These are phyloP conservation scores for Thalassiosira profunda DNA, from an alignment of 108 stramenopile genomes.

Conservation along the genomic window DNA sequence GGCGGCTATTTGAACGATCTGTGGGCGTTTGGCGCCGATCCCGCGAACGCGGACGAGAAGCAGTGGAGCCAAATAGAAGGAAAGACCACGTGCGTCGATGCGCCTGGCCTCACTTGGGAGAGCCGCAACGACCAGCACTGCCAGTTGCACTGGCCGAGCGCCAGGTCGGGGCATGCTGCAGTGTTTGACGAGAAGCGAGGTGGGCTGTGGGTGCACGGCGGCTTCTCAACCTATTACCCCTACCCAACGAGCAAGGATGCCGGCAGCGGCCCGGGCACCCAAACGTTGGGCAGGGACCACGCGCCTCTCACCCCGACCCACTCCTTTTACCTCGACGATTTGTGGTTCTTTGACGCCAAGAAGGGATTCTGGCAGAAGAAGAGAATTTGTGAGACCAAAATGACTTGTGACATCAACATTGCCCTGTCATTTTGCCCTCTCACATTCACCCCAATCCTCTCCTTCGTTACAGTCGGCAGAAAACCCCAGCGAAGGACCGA, in stretches of 20 bases:
- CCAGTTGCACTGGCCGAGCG: constrained; percentile 63
- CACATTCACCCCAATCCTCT: too few species aligned
- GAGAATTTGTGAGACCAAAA: too few species aligned
- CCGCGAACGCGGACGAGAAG: too few species aligned
- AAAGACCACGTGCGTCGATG: constrained; percentile 47
- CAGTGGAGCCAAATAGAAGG: constrained; percentile 53
- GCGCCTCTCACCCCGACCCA: constrained; percentile 61
- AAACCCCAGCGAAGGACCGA: constrained; percentile 36
- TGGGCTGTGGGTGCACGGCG: constrained; percentile 82
- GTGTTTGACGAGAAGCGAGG: constrained; percentile 55
- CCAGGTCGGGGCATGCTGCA: constrained; percentile 70
- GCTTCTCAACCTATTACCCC: constrained; percentile 80
- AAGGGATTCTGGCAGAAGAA: constrained; percentile 65
- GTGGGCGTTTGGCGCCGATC: constrained; percentile 57
- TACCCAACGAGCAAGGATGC: constrained; percentile 70
- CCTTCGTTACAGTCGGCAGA: too few species aligned
- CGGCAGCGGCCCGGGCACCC: constrained; percentile 48
- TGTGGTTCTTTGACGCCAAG: constrained; percentile 76
- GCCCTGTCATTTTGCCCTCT: too few species aligned
- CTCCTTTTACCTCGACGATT: constrained; percentile 72
- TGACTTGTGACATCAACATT: too few species aligned
- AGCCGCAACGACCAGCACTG: constrained; percentile 65
- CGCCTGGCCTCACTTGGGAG: constrained; percentile 68
- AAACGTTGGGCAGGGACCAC: constrained; percentile 30
- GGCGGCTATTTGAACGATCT: constrained; percentile 88